Evolutionary conservation across 1,284 basidiomycete genomes (phyloP), one percentile per base, ranked within the genome.

Genomic region (Ustilago lituana): DNA sequence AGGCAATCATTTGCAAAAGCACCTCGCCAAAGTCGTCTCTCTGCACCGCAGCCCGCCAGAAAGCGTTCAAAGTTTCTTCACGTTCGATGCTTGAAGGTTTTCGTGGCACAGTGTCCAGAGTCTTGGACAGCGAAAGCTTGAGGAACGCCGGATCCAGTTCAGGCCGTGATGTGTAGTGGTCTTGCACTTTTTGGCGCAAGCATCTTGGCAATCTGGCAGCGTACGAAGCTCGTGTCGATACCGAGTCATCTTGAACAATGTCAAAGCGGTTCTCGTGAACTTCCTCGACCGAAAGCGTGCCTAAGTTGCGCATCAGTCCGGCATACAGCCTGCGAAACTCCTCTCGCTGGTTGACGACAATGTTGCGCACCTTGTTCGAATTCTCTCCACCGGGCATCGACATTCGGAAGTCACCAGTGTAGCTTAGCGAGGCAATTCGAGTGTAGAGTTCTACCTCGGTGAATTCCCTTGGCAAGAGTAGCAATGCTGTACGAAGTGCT

Each of bases 281-380:
- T 53, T 72, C 63, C 5, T 70, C 49, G 8, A 81, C 66, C 1
- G 64, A 60, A 2, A 81, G 57, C 20, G 76, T 78, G 20, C 72
- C 76, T 22, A 81, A 39, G 29, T 72, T 76, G 38, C 73, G 68
- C 45, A 59, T 51, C 17, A 67, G 46, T 19, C 90, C 87, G 73
- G 89, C 88, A 84, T 98, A 98, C 70, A 98, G 84, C 74, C 91
- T 88, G 61, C 89, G 87, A 84, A 98, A 98, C 79, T 93, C 92
- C 6, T 87, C 86, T 20, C 87, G 85, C 83, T 96, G 92, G 49
- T 88, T 89, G 59, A 86, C 84, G 23, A 77, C 75, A 59, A 77
- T 77, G 83, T 98, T 98, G 48, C 85, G 85, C n/a, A 98, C 90
- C 84, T 99, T 99, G 65, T 88, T 86, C 22, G 93, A 89, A 83